Base-by-base conservation (phyloP, 371 early-diverging fungal genomes). In the Zopfochytrium polystomum region DNA sequence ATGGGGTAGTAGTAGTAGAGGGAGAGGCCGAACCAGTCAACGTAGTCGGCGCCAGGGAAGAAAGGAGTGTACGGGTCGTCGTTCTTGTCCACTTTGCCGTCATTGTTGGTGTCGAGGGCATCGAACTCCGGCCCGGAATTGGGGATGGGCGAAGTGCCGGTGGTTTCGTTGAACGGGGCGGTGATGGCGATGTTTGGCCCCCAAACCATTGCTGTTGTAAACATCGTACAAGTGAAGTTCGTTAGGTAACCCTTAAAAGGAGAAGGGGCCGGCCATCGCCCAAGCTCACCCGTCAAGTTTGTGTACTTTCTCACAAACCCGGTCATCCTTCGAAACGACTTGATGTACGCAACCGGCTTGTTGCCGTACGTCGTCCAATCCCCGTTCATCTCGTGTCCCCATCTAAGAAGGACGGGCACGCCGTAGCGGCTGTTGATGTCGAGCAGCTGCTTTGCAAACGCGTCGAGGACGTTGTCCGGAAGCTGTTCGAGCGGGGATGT, bases 1-100 rank as follows among this genome's bases (percentile, higher is more conserved):
- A n/a, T 1, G 23, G 13, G 11, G 59, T n/a, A 50, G 25, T 58
- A 58, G 27, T 55, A 44, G 44, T 55, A 55, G 30, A 55, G 27
- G 1, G 56, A 55, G 20, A 74, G 34, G 23, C 73, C 75, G 33
- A 79, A 69, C 80, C 80, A 79, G 66, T 77, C 80, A 27, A 79
- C 79, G 29, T 63, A 60, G 1, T 68, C 72, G 52, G 72, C 73
- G 32, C 79, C 79, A 15, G 56, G 80, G 38, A 69, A 76, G 67
- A 45, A 76, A 0, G 77, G 77, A 29, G 42, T 26, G 65, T 76
- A 76, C 5, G 74, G 74, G 60, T 76, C 63, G 38, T 63, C 77
- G 53, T 70, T 68, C 20, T 49, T 9, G 33, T 34, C 48, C 1
- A 61, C 51, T 6, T 47, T 62, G 34, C 62, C 60, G 55, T 52